Evolutionary conservation across 164 flowering plant species (phyloP), one percentile per base, ranked within the genome.

Genomic region (Nymphaea colorata): DNA sequence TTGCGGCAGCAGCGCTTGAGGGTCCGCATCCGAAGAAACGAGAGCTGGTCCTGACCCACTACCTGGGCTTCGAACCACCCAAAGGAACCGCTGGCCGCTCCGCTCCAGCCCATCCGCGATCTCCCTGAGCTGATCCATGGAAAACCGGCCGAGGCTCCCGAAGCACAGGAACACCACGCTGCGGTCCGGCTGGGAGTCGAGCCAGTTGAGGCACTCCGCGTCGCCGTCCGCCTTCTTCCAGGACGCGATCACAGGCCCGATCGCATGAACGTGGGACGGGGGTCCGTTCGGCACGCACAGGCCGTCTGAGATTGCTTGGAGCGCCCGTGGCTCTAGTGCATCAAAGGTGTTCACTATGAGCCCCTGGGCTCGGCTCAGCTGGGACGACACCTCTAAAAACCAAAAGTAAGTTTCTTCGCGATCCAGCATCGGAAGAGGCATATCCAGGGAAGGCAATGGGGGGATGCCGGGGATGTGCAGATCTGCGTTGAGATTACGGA

Each of bases 1-100:
- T 4, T 59, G 67, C 3, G 84, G 81, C 41, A 83, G 67, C 7
- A 82, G 43, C 2, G 47, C 42, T 6, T 67, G 75, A 66, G 75
- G 16, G 66, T 76, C 77, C 1, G 80, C 77, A 6, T 70, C 81
- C 1, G 70, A 68, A 8, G 75, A 70, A 6, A 65, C 43, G 2
- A 69, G 65, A 3, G 66, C 73, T 42, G 7, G 43, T 11, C 15
- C 42, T 55, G 41, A 43, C 0, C 76, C 79, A 4, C 66, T 71
- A 3, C 65, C 5, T 4, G 82, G 79, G 55, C 72, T 69, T 0
- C 80, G 74, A 12, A 82, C 80, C 64, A 80, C 86, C 87, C 83
- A n/a, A n/a, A n/a, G n/a, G n/a, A n/a, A n/a, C n/a, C n/a, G n/a
- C n/a, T n/a, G n/a, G n/a, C n/a, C n/a, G n/a, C n/a, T n/a, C n/a